These are phyloP conservation scores for Epichloe sylvatica DNA, from an alignment of 2,329 filamentous ascomycete genomes.

Conservation along the genomic window DNA sequence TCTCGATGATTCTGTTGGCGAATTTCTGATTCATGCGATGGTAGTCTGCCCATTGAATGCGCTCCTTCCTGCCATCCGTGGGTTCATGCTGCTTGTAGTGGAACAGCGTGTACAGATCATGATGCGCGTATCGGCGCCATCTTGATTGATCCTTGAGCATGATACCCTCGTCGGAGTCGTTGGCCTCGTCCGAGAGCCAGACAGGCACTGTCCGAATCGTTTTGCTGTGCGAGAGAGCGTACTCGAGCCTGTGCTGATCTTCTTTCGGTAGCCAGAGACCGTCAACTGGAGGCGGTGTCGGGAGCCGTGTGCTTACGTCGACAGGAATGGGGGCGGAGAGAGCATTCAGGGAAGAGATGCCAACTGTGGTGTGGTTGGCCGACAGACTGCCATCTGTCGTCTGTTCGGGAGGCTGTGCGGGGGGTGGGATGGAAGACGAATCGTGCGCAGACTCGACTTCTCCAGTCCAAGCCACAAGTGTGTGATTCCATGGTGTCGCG, in stretches of 20 bases:
- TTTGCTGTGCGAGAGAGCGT: conserved; percentile 56
- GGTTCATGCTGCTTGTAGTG: conserved; percentile 95
- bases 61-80: conserved; percentile 67
- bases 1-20: conserved; percentile 72
- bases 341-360: conserved; percentile 49
- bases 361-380: conserved; percentile 25
- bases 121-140: conserved; percentile 84
- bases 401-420: conserved; percentile 34
- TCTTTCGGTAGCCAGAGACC: conserved; percentile 56
- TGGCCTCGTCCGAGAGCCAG: conserved; percentile 70
- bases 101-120: conserved; percentile 82
- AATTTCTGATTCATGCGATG: conserved; percentile 87
- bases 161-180: conserved; percentile 52
- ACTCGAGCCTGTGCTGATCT: conserved; percentile 61
- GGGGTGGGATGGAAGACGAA: conserved; percentile 25
- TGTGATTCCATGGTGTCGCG: conserved; percentile 77
- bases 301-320: conserved; percentile 41
- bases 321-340: conserved; percentile 69
- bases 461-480: conserved; percentile 86
- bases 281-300: conserved; percentile 47
- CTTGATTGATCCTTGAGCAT: conserved; percentile 67
- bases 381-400: conserved; percentile 12
- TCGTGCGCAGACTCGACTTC: conserved; percentile 51
- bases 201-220: conserved; percentile 73
- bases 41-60: conserved; percentile 82